Percentiles rank a stretch among this genome's conserved stretches.
phyloP scores from a whole-genome alignment of 2,329 filamentous ascomycete genomes.

The Beauveria rudraprayagi region DNA sequence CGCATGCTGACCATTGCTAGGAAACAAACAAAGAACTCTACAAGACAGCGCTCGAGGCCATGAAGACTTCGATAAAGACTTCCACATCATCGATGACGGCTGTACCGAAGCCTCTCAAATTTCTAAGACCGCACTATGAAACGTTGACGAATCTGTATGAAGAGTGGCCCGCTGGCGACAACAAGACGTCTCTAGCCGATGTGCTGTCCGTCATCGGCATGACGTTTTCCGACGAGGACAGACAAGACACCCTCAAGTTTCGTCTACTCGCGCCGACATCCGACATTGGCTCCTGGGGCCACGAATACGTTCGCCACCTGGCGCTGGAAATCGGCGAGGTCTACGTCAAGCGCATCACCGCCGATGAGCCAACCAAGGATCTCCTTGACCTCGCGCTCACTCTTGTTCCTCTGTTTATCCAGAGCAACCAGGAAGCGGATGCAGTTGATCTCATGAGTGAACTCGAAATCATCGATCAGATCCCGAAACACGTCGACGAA shows the following conservation, averaged over 20 bases:
- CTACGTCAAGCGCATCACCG: constrained; percentile 76
- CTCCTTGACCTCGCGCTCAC: constrained; percentile 75
- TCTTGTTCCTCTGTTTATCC: constrained; percentile 88
- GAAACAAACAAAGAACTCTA: constrained; percentile 83
- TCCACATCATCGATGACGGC: constrained; percentile 99
- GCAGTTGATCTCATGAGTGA: constrained; percentile 96
- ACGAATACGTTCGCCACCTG: constrained; percentile 94
- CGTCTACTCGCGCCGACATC: constrained; percentile 80
- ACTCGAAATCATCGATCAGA: constrained; percentile 90
- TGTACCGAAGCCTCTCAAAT: constrained; percentile 96
- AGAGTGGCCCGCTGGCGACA: constrained; percentile 72
- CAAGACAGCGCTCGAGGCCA: constrained; percentile 85
- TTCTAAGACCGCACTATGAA: constrained; percentile 93
- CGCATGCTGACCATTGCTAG: constrained; percentile 33
- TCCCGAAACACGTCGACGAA: constrained; percentile 83
- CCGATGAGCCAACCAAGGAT: constrained; percentile 77
- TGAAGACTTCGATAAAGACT: constrained; percentile 98
- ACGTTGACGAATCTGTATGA: constrained; percentile 81
- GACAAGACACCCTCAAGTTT: constrained; percentile 94
- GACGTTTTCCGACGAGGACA: constrained; percentile 96
- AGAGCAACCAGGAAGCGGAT: constrained; percentile 96
- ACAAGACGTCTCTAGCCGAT: constrained; percentile 88
- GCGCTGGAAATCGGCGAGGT: constrained; percentile 94
- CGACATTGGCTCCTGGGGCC: constrained; percentile 94
- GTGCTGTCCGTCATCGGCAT: constrained; percentile 96